Conservation (phyloP, 1,139 yeast genomes). For the Debaryomyces nepalensis region DNA sequence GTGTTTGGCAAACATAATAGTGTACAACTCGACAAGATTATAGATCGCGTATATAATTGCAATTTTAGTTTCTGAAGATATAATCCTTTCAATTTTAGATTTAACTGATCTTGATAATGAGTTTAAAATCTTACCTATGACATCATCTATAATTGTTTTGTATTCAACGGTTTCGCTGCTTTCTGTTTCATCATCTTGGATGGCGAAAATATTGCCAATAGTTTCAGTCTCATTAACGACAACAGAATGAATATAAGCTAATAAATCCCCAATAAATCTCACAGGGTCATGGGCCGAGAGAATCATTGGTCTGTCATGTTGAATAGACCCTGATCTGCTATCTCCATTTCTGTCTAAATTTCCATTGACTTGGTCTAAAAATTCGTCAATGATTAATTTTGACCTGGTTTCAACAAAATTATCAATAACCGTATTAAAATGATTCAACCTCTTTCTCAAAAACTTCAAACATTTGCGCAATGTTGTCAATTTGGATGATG, state of each 20-base stretch:
- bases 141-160: slow-evolving; percentile 33
- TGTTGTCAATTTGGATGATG: slow-evolving; percentile 30
- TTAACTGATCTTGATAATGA: slow-evolving; percentile 47
- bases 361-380: slow-evolving; percentile 54
- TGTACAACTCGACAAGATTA: slow-evolving; percentile 68
- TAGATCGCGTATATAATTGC: slow-evolving; percentile 60
- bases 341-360: slow-evolving; percentile 19
- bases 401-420: slow-evolving; percentile 60
- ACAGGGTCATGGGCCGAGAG: slow-evolving; percentile 80
- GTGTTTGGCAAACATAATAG: slow-evolving; percentile 66
- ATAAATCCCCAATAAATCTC: slow-evolving; percentile 81
- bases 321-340: slow-evolving; percentile 13
- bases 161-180: slow-evolving; percentile 27
- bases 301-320: slow-evolving; percentile 53
- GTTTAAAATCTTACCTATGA: slow-evolving; percentile 37
- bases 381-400: slow-evolving; percentile 60
- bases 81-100: slow-evolving; percentile 65
- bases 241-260: slow-evolving; percentile 89
- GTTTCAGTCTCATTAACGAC: slow-evolving; percentile 88
- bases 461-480: slow-evolving; percentile 41
- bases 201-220: slow-evolving; percentile 48
- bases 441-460: slow-evolving; percentile 45
- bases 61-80: slow-evolving; percentile 67
- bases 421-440: slow-evolving; percentile 55
- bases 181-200: slow-evolving; percentile 15